Evolutionary conservation across 805 yeast genomes (phyloP), one percentile per base, ranked within the genome.

Genomic region (Blastobotrys americana): DNA sequence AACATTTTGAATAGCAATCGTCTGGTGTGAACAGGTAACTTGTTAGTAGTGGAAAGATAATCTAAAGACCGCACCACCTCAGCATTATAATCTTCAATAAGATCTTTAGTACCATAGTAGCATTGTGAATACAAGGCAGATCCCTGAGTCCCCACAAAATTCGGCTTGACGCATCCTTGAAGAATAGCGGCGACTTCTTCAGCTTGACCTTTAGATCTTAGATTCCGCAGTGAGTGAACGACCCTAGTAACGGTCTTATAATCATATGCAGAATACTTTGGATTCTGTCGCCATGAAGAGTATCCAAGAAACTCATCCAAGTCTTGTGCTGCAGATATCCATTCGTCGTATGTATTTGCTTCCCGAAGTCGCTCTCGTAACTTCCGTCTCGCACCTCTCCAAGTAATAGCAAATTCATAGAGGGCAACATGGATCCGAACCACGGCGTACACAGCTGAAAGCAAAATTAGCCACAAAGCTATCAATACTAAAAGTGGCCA

Each of bases 131-230:
- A 84, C 20, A 84, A 66, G 45, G 74, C 70, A 27, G 84, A 74
- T 55, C 82, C 82, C 58, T 83, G 90, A 2, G 78, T 78, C 1
- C 93, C 93, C 2, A 87, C 88, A 65, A 83, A 84, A 56, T 84
- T 84, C 42, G 77, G 70, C 56, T 80, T 81, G 20, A 84, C 60
- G 53, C 89, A 82, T 3, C 78, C 78, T 51, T 80, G 86, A 27
- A 84, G 61, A 5, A 79, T 63, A 9, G 74, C 59, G 65, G 77
- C 67, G 25, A 82, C 57, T 39, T 76, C 79, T 16, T 73, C 73
- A 23, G 61, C 66, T 13, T 64, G 53, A 2, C 62, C 57, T 2
- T 58, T 54, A 17, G 51, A 50, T 20, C 76, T 61, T 28, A 71
- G 57, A 2, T 52, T 50, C 34, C 60, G 54, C 41, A 83, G 59